These are phyloP conservation scores for Leptoxyphium fumago DNA, from an alignment of 2,329 filamentous ascomycete genomes.

Conservation along the genomic window DNA sequence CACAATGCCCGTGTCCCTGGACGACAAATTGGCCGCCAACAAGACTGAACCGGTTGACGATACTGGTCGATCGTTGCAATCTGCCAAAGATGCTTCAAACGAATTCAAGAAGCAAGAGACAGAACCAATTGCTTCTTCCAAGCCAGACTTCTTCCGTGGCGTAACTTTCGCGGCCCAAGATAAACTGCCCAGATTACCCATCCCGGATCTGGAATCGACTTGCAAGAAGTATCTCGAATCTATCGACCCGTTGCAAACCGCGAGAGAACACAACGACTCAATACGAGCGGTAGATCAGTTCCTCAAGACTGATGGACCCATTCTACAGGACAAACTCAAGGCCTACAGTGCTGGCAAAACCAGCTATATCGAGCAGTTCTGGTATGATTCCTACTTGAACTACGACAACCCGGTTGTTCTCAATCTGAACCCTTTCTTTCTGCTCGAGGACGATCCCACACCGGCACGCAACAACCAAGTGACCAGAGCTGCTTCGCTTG, in stretches of 20 bases:
- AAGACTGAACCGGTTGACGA: conserved; percentile 19
- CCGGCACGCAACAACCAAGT: conserved; percentile 94
- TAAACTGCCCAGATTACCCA: conserved; percentile 77
- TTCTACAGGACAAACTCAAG: conserved; percentile 77
- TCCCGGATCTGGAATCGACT: conserved; percentile 70
- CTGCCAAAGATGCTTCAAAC: conserved; percentile 39
- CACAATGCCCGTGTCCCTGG: conserved; percentile 56
- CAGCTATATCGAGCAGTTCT: conserved; percentile 98
- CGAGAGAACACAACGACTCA: conserved; percentile 72
- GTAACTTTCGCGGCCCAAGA: conserved; percentile 86
- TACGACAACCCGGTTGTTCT: conserved; percentile 95
- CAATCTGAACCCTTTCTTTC: conserved; percentile 94
- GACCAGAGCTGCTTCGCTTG: conserved; percentile 80
- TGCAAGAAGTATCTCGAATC: conserved; percentile 67
- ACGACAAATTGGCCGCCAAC: conserved; percentile 21
- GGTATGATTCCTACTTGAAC: conserved; percentile 98
- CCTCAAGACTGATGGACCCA: conserved; percentile 62
- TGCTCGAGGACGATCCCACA: conserved; percentile 93
- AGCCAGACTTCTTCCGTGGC: conserved; percentile 44
- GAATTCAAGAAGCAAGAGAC: conserved; percentile 33
- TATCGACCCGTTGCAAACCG: conserved; percentile 64
- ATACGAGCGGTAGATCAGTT: conserved; percentile 71
- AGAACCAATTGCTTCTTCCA: conserved; percentile 34
- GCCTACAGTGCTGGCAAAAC: conserved; percentile 80
- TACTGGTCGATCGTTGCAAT: conserved; percentile 30